A percentile compares a stretch with the other conserved stretches of the same genome.
Evolutionary conservation across 2,329 filamentous ascomycete species (phyloP).

Genomic region (Trichoderma sp.): DNA sequence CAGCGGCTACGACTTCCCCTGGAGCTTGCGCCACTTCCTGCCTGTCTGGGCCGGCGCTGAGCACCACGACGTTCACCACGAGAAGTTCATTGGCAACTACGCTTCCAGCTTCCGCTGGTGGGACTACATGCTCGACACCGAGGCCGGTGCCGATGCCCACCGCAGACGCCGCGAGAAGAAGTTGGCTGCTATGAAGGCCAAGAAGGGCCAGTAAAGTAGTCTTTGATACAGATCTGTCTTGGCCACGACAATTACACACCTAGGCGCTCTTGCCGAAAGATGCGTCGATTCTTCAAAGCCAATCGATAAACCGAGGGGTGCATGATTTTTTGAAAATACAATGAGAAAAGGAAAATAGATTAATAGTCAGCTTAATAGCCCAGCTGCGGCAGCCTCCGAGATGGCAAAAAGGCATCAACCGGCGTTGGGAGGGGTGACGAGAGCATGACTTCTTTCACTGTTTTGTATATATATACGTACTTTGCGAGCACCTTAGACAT

Average conservation of each 20-base stretch:
- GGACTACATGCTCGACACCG: conserved; percentile 92
- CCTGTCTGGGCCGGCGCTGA: conserved; percentile 98
- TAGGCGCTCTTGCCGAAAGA: not conserved
- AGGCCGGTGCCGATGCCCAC: conserved; percentile 83
- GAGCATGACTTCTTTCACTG: conserved; percentile 23
- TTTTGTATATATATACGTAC: conserved; percentile 26
- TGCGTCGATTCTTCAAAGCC: not conserved
- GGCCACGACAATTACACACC: not conserved
- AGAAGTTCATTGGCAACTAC: conserved; percentile 98
- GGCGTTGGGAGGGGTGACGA: conserved; percentile 25
- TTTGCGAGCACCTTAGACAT: conserved; percentile 35
- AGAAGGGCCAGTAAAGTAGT: conserved; percentile 63
- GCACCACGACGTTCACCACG: conserved; percentile 96
- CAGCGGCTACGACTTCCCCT: conserved; percentile 97
- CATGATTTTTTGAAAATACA: conserved; percentile 12
- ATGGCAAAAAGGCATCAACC: conserved; percentile 24
- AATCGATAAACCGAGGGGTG: not conserved
- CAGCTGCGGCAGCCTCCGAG: conserved; percentile 21
- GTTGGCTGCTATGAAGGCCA: conserved; percentile 61
- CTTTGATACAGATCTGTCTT: not conserved
- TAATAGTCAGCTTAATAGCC: conserved; percentile 23
- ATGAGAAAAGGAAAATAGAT: conserved; percentile 17
- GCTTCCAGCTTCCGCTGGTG: conserved; percentile 98
- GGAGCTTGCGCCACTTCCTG: conserved; percentile 91
- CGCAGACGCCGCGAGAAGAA: conserved; percentile 81